Evolutionary conservation across 257 asterid species (phyloP).

Genomic region (Ehretia macrophylla): DNA sequence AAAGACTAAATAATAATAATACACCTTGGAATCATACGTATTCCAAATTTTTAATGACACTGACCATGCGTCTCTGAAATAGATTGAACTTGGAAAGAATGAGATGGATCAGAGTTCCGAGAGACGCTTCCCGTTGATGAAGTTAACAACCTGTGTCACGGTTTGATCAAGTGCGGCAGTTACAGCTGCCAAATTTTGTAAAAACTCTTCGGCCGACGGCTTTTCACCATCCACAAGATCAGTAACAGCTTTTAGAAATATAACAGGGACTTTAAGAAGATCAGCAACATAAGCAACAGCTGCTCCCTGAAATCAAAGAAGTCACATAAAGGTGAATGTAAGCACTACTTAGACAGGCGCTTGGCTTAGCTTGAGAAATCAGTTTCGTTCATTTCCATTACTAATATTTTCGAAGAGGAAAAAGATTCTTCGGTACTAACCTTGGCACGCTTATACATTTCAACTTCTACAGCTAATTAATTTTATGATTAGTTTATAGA

Average conservation of each 20-base stretch:
- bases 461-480: too few species aligned
- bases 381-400: background rate
- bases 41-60: background rate
- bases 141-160: constrained; percentile 60
- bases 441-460: too few species aligned
- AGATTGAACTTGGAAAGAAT: background rate
- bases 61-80: background rate
- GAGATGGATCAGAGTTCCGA: constrained; percentile 49
- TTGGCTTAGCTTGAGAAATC: background rate
- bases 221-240: constrained; percentile 86
- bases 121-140: constrained; percentile 60
- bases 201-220: constrained; percentile 90
- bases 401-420: too few species aligned
- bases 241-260: constrained; percentile 85
- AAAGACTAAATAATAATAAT: background rate
- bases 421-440: too few species aligned
- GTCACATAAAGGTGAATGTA: background rate
- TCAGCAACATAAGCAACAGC: constrained; percentile 93
- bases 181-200: constrained; percentile 74
- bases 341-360: constrained; percentile 4
- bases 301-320: constrained; percentile 64
- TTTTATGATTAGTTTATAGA: too few species aligned
- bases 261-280: constrained; percentile 72
- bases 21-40: background rate
- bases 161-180: constrained; percentile 80